Base-by-base conservation (phyloP, 176 grass and related monocot genomes). In the Aegilops speltoides region DNA sequence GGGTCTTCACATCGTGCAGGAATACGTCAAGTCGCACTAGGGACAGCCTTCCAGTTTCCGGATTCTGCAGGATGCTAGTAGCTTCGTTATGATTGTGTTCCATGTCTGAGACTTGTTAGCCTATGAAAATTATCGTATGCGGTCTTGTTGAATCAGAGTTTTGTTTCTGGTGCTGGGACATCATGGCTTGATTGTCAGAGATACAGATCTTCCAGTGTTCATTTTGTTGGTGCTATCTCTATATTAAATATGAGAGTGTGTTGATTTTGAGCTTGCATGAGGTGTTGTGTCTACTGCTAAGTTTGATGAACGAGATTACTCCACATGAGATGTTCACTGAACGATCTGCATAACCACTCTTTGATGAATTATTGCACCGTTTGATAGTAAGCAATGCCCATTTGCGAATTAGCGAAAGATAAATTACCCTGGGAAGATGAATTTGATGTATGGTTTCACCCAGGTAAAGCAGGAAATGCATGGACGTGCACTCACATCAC, bases 11-110 rank as follows among this genome's bases (percentile, higher is more conserved):
- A 85, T 87, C 40, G 89, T 94, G 79, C 79, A 88, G 82, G 69
- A 94, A 28, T 89, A 91, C 34, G 87, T 89, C 34, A 91, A 89
- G 76, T 89, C 92, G 38, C 86, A 94, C 54, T 94, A 81, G 77
- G 56, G 38, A 84, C 78, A 14, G 22, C 24, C 24, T 64, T 76
- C 10, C 7, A 66, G 71, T 77, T 23, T 65, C 60, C 4, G 2
- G 28, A 66, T 61, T 14, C 37, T 56, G 25, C 8, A 50, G 54
- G 57, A 85, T 78, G 83, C 13, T 85, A 9, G 52, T 36, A 64
- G 61, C 59, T 4, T 54, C 12, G 3, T 34, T 76, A 65, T 34
- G 48, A 24, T 64, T n/a, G 2, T 66, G 19, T 65, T 33, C 3
- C 64, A 28, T 76, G 20, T 63, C 17, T 77, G 36, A 20, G 37